Conservation (phyloP, 1,139 yeast species). For the Maudiozyma humilis region DNA sequence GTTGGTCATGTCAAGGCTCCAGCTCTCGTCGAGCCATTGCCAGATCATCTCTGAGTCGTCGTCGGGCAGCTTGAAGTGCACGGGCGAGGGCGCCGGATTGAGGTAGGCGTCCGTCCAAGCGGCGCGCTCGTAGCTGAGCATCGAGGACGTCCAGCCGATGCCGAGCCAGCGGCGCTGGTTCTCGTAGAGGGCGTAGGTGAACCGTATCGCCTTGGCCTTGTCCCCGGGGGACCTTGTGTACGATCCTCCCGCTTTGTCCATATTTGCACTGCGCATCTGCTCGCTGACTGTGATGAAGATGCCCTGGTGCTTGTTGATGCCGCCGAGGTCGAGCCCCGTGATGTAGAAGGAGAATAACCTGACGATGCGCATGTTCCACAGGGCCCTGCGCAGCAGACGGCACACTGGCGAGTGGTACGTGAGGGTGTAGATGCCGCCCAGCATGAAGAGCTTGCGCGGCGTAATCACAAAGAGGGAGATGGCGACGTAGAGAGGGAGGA, state of each 20-base stretch:
- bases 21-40: constrained; percentile 90
- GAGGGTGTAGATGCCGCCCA: constrained; percentile 53
- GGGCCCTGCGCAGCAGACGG: constrained; percentile 62
- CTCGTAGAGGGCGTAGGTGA: constrained; percentile 89
- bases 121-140: constrained; percentile 84
- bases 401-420: constrained; percentile 84
- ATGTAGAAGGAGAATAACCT: constrained; percentile 68
- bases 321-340: constrained; percentile 81
- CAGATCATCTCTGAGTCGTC: constrained; percentile 58
- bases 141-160: constrained; percentile 92
- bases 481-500: constrained; percentile 78
- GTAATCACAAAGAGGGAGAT: constrained; percentile 57
- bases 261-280: constrained; percentile 21
- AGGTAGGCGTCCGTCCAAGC: constrained; percentile 96
- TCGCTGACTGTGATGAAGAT: constrained; percentile 27
- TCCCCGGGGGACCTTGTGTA: constrained; percentile 7
- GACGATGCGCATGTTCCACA: constrained; percentile 74
- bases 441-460: constrained; percentile 59
- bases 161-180: constrained; percentile 97
- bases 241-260: neutral
- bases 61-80: constrained; percentile 70
- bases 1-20: constrained; percentile 84
- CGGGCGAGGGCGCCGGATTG: constrained; percentile 75
- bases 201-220: constrained; percentile 55
- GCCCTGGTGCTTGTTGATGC: constrained; percentile 33